These are phyloP conservation scores for Fusarium equiseti DNA, from an alignment of 2,329 filamentous ascomycete species.

Conservation along the genomic window DNA sequence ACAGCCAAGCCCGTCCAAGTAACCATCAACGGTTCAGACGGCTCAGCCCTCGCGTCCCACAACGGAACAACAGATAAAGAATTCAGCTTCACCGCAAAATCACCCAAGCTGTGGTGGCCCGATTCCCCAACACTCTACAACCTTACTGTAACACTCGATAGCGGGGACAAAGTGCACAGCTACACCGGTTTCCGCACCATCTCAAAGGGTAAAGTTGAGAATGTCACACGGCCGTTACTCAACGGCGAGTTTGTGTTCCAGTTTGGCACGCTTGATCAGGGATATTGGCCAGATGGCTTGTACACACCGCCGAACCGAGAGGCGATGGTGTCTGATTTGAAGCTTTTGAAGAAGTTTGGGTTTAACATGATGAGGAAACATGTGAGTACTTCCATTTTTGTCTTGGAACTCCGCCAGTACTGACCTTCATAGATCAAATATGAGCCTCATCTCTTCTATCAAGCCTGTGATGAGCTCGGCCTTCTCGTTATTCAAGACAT, in stretches of 20 bases:
- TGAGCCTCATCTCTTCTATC: slow-evolving; percentile 75
- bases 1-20: not conserved
- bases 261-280: slow-evolving; percentile 77
- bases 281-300: slow-evolving; percentile 78
- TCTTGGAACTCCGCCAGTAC: fast-evolving
- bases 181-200: slow-evolving; percentile 79
- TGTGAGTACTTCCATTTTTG: slow-evolving; percentile 53
- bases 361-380: slow-evolving; percentile 81
- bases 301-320: slow-evolving; percentile 74
- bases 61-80: slow-evolving; percentile 57
- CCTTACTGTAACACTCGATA: slow-evolving; percentile 64
- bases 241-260: slow-evolving; percentile 78
- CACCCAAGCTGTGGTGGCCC: slow-evolving; percentile 73
- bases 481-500: slow-evolving; percentile 79
- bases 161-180: slow-evolving; percentile 66
- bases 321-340: slow-evolving; percentile 75
- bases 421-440: slow-evolving; percentile 67
- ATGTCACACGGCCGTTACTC: slow-evolving; percentile 70
- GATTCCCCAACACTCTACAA: slow-evolving; percentile 73
- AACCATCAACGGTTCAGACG: not conserved
- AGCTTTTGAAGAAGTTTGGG: slow-evolving; percentile 72
- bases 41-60: slow-evolving; percentile 2
- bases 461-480: slow-evolving; percentile 74
- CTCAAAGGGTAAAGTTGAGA: slow-evolving; percentile 66
- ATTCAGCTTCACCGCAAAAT: slow-evolving; percentile 67